Percentiles rank a stretch among this genome's conserved stretches.
Evolutionary conservation across 306 rosid species (phyloP).

Genomic region (Vigna angularis): DNA sequence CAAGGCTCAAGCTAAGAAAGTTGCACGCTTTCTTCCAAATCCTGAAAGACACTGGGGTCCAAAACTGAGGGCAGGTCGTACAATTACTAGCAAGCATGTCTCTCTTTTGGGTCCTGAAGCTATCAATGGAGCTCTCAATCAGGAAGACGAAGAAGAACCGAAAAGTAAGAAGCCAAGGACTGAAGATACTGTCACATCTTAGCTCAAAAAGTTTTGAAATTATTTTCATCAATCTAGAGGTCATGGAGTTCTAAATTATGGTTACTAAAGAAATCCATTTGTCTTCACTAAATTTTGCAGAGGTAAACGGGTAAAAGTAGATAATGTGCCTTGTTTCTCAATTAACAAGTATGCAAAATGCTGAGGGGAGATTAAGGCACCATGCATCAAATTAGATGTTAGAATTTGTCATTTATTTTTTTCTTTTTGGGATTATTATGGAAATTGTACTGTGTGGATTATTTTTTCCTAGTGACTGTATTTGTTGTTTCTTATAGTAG

Average conservation of each 20-base stretch:
- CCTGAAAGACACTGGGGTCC: conserved; percentile 99
- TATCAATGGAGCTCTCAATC: conserved; percentile 64
- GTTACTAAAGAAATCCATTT: conserved; percentile 44
- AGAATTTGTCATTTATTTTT: neutral
- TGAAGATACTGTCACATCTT: conserved; percentile 48
- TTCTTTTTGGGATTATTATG: neutral
- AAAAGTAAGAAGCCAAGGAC: conserved; percentile 71
- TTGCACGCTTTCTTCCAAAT: conserved; percentile 91
- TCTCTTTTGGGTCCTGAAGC: conserved; percentile 88
- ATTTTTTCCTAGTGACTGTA: conserved; percentile 9
- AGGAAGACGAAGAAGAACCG: conserved; percentile 61
- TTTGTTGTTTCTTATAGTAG: conserved; percentile 15
- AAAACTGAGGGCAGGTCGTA: conserved; percentile 93
- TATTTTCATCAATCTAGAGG: conserved; percentile 34
- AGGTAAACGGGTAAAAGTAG: conserved; percentile 35
- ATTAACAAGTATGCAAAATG: conserved; percentile 31
- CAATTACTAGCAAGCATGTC: conserved; percentile 83
- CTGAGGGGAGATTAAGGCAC: conserved; percentile 40
- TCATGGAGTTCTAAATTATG: conserved; percentile 35
- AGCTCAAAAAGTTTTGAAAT: conserved; percentile 41
- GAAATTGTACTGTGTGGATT: conserved; percentile 42
- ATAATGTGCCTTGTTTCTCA: conserved; percentile 41
- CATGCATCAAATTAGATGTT: conserved; percentile 34
- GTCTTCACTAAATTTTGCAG: conserved; percentile 47
- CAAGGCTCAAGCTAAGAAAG: conserved; percentile 93